Evolutionary conservation across 2,329 filamentous ascomycete species (phyloP).

Genomic region (Colletotrichum caudatum): DNA sequence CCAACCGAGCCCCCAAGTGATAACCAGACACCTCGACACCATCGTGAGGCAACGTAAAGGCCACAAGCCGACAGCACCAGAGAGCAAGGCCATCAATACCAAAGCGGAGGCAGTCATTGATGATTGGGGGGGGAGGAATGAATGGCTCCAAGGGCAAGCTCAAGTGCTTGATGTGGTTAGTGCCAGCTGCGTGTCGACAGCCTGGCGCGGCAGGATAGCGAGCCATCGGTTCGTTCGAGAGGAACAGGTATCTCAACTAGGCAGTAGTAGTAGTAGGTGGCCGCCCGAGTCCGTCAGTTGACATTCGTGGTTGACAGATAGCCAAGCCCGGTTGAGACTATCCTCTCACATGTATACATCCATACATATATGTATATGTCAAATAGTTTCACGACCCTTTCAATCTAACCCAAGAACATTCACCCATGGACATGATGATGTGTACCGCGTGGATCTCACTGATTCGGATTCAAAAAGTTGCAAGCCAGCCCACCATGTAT

Average conservation of each 20-base stretch:
- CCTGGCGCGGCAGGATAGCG: background rate
- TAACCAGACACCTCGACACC: background rate
- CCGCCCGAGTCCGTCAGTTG: too few species aligned
- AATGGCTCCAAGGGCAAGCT: background rate
- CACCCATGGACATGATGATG: background rate
- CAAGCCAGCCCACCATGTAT: background rate
- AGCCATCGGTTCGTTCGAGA: background rate
- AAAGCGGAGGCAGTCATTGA: background rate
- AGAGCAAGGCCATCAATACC: background rate
- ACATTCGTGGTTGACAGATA: too few species aligned
- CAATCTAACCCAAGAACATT: background rate
- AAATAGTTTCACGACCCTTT: background rate
- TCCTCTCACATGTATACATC: too few species aligned
- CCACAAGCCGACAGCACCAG: background rate
- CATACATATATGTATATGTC: too few species aligned
- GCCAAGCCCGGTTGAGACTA: too few species aligned
- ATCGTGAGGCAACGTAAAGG: background rate
- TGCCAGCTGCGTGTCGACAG: background rate
- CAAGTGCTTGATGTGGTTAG: background rate
- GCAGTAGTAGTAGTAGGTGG: too few species aligned
- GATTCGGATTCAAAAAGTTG: background rate
- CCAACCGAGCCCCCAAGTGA: slow-evolving; percentile 28
- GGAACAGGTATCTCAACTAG: background rate
- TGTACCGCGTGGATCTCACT: background rate
- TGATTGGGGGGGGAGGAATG: too few species aligned